Conservation (phyloP, 352 stramenopile genomes). For the Phytophthora sansomeana region DNA sequence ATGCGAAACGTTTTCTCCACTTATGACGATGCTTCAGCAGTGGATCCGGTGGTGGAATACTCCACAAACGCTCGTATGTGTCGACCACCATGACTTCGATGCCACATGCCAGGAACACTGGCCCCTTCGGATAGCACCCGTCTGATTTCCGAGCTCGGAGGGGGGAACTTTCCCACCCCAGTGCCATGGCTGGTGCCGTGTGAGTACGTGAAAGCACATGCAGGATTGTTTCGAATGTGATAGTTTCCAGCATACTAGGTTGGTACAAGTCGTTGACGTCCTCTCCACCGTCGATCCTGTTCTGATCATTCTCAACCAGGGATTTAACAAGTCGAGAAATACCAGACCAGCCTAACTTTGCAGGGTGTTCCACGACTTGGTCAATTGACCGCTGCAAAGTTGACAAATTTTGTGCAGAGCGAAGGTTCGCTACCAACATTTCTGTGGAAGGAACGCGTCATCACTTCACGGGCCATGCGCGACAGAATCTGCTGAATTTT, state of each 20-base stretch:
- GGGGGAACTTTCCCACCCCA: slow-evolving; percentile 59
- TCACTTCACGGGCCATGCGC: slow-evolving; percentile 55
- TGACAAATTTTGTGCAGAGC: slow-evolving; percentile 58
- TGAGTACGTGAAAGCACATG: slow-evolving; percentile 79
- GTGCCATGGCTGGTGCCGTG: slow-evolving; percentile 40
- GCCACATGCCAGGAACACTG: slow-evolving; percentile 70
- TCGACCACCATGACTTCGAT: slow-evolving; percentile 77
- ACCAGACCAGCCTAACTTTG: slow-evolving; percentile 26
- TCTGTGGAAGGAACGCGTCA: slow-evolving; percentile 44
- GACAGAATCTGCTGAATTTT: slow-evolving; percentile 74
- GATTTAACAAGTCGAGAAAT: slow-evolving; percentile 41
- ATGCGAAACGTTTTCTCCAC: slow-evolving; percentile 70
- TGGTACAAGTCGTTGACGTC: slow-evolving; percentile 26
- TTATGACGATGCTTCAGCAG: slow-evolving; percentile 84
- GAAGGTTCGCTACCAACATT: slow-evolving; percentile 65
- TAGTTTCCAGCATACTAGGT: slow-evolving; percentile 55
- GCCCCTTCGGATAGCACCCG: slow-evolving; percentile 72
- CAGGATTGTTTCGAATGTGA: slow-evolving; percentile 82
- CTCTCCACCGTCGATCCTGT: slow-evolving; percentile 11
- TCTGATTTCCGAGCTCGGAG: slow-evolving; percentile 51
- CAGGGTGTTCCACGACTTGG: slow-evolving; percentile 20
- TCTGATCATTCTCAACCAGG: slow-evolving; percentile 32
- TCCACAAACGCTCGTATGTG: slow-evolving; percentile 87
- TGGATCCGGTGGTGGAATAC: slow-evolving; percentile 79
- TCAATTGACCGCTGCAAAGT: slow-evolving; percentile 65